Evolutionary conservation across 1,284 basidiomycete genomes (phyloP).

Genomic region (Pisolithus thermaeus): DNA sequence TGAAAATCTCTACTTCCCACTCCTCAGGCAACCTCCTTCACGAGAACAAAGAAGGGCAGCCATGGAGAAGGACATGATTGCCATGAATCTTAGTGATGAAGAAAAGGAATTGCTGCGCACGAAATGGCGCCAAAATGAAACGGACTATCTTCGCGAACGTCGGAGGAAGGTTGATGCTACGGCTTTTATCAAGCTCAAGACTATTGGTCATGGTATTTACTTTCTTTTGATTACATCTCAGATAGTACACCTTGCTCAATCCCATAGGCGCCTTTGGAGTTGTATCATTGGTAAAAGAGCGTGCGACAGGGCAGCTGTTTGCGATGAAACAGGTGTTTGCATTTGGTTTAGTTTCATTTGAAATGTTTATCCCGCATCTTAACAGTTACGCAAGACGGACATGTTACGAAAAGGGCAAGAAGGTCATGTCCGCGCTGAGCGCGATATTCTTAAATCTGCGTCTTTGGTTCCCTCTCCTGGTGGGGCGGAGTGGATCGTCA

Average conservation of each 20-base stretch:
- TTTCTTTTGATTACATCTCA: constrained; percentile 21
- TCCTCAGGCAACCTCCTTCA: constrained; percentile 78
- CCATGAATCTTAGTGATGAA: constrained; percentile 62
- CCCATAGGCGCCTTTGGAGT: constrained; percentile 90
- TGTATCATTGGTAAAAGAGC: constrained; percentile 87
- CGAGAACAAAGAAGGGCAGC: constrained; percentile 80
- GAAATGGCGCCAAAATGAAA: constrained; percentile 85
- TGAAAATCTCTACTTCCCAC: constrained; percentile 93
- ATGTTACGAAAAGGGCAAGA: constrained; percentile 99
- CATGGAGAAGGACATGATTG: constrained; percentile 83
- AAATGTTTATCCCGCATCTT: constrained; percentile 23
- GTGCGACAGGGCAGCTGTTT: constrained; percentile 72
- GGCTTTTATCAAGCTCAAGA: constrained; percentile 87
- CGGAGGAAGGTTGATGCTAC: constrained; percentile 79
- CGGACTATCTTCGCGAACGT: constrained; percentile 80
- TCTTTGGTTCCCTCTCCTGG: constrained; percentile 64
- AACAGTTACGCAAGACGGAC: constrained; percentile 86
- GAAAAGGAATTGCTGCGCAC: constrained; percentile 70
- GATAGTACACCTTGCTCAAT: constrained; percentile 17
- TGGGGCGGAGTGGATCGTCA: constrained; percentile 89
- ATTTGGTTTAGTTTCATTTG: constrained; percentile 22
- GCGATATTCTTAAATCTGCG: constrained; percentile 82
- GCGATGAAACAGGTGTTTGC: constrained; percentile 90
- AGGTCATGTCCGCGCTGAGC: constrained; percentile 89
- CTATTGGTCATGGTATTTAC: constrained; percentile 84